Percentiles rank a stretch among this genome's conserved stretches.
Conservation (phyloP, 169 alveolate species). For the Eimeria praecox region DNA sequence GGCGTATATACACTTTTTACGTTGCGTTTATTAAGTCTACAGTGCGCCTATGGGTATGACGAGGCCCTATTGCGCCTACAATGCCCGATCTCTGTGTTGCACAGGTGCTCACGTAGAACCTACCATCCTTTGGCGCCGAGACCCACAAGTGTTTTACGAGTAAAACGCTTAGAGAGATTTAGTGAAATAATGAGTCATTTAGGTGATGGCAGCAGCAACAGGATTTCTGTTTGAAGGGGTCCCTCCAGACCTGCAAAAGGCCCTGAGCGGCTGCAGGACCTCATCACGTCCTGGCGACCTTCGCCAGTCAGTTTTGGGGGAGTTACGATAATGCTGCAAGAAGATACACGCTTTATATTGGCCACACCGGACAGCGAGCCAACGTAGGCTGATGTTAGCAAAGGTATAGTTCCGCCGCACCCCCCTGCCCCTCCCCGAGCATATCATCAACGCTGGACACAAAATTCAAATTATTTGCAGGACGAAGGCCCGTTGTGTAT, state of each 20-base stretch:
- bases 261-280: background rate
- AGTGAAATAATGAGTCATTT: background rate
- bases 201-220: background rate
- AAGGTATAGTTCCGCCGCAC: background rate
- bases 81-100: background rate
- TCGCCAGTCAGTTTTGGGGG: background rate
- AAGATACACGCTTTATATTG: background rate
- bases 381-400: background rate
- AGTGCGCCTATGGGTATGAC: background rate
- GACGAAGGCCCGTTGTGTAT: background rate
- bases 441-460: background rate
- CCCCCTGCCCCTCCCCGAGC: no score
- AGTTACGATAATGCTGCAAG: background rate
- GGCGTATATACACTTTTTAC: no score
- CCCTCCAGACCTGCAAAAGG: background rate
- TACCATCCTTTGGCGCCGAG: constrained; percentile 39
- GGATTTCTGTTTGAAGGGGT: background rate
- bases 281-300: background rate
- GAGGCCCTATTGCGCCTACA: background rate
- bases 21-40: background rate
- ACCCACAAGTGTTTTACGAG: background rate
- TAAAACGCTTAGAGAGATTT: background rate
- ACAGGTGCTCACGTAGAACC: constrained; percentile 56
- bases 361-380: background rate
- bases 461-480: background rate